Percentiles rank a stretch among this genome's conserved stretches.
phyloP scores from a whole-genome alignment of 176 grass and related monocot species.

The Cenchrus purpureus region DNA sequence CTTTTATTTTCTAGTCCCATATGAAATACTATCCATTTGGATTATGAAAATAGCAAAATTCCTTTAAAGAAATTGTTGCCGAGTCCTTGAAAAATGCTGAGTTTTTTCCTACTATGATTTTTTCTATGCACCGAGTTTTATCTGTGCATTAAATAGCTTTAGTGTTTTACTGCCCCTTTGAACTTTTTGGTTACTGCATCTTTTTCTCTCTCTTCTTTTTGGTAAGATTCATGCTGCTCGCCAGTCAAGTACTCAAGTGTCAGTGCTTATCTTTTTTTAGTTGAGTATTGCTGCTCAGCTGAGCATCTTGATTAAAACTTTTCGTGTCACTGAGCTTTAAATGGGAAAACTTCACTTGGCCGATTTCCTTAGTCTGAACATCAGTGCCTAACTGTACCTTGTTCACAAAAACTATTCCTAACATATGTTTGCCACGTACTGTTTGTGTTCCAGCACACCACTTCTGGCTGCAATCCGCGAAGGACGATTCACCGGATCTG shows the following conservation, averaged over 20 bases:
- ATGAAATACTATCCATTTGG: neutral
- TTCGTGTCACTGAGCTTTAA: neutral
- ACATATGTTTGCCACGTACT: neutral
- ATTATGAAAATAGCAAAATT: neutral
- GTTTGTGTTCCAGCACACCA: conserved; percentile 61
- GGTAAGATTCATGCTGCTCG: neutral
- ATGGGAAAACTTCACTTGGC: neutral
- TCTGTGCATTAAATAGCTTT: neutral
- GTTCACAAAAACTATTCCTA: neutral
- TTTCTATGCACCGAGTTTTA: neutral
- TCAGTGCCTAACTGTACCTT: neutral
- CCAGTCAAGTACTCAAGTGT: neutral
- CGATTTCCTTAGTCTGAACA: neutral
- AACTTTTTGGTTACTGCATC: neutral
- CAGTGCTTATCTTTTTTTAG: neutral
- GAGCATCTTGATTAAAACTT: conserved; percentile 9
- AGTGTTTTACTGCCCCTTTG: neutral
- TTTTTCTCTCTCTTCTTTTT: neutral
- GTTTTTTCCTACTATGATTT: neutral
- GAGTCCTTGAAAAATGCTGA: neutral
- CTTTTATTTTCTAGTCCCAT: neutral
- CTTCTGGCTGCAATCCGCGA: conserved; percentile 74
- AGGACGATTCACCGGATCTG: conserved; percentile 85
- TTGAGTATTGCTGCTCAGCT: neutral
- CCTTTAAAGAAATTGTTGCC: neutral